Evolutionary conservation across 2,329 filamentous ascomycete species (phyloP), one percentile per base, ranked within the genome.

Genomic region (Didymellaceae sp.): DNA sequence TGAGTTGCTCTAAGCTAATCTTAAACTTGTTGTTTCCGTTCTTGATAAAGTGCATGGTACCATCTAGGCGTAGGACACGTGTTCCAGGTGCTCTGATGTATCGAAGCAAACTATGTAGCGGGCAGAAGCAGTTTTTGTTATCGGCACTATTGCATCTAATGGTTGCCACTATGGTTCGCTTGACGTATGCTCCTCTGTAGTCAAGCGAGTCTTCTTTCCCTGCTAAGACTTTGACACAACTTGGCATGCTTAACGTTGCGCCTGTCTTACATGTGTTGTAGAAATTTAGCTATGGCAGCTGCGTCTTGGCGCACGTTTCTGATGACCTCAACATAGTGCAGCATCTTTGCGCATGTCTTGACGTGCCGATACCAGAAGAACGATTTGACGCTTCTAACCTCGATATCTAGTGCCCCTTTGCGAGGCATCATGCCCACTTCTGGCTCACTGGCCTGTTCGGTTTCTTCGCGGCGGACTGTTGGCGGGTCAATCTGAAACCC

Each of bases 1-100:
- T 67, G 11, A 74, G 52, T 70, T 58, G 75, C 46, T 74, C 48
- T 7, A 73, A 59, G 56, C 63, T 74, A 21, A 74, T 72, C 18
- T 66, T 59, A 7, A 61, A 70, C 48, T 74, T 50, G 28, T 54
- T 59, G 46, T 68, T 66, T 31, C 62, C 47, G 26, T 41, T 56
- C 26, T 56, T 35, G n/a, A 40, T 45, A 60, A 18, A 18, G 25
- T 6, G 44, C 54, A 24, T 57, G 59, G 6, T 58, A 50, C 58
- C 50, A 61, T 32, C 53, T 41, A 44, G 58, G 58, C 7, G 55
- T 57, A 13, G 35, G 41, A 22, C 34, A 52, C 4, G 30, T 52
- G 13, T 28, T 45, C 41, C 24, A 45, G 35, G 45, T 52, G 25
- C 48, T 45, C 6, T 40, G 31, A 41, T 60, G 43, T 14, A 45